These are phyloP conservation scores for Yarrowia sp. DNA, from an alignment of 805 yeast genomes.

Conservation along the genomic window DNA sequence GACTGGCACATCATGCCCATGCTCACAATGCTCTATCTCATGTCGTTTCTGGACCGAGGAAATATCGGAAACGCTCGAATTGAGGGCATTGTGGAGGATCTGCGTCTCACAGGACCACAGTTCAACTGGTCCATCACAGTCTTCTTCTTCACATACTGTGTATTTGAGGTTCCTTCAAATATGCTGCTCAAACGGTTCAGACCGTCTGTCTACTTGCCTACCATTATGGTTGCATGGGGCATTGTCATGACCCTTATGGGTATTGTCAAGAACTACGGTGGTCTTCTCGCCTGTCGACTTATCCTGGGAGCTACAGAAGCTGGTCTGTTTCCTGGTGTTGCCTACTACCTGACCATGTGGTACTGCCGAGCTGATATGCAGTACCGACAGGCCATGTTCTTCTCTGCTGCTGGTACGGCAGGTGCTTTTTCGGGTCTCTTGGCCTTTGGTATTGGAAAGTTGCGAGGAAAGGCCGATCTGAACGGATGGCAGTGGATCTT, in stretches of 20 bases:
- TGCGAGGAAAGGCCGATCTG: slow-evolving; percentile 52
- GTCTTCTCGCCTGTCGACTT: slow-evolving; percentile 52
- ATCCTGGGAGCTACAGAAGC: slow-evolving; percentile 55
- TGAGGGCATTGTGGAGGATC: slow-evolving; percentile 58
- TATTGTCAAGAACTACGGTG: slow-evolving; percentile 47
- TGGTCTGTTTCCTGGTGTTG: slow-evolving; percentile 56
- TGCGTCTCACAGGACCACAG: slow-evolving; percentile 46
- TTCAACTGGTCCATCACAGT: slow-evolving; percentile 54
- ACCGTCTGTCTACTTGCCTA: slow-evolving; percentile 51
- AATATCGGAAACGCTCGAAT: slow-evolving; percentile 62
- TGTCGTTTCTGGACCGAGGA: slow-evolving; percentile 60
- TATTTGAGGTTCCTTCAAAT: slow-evolving; percentile 46
- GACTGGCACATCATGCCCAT: slow-evolving; percentile 57
- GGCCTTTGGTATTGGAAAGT: slow-evolving; percentile 54
- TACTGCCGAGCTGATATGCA: slow-evolving; percentile 54
- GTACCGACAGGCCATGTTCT: slow-evolving; percentile 53
- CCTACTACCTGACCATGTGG: slow-evolving; percentile 47
- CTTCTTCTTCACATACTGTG: slow-evolving; percentile 49
- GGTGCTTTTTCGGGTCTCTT: slow-evolving; percentile 63
- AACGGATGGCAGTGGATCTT: slow-evolving; percentile 61
- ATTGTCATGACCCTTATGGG: slow-evolving; percentile 51
- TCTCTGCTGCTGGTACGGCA: slow-evolving; percentile 43
- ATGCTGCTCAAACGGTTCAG: slow-evolving; percentile 48
- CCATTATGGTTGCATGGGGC: slow-evolving; percentile 50
- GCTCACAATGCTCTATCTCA: slow-evolving; percentile 56